Evolutionary conservation across 1,139 yeast species (phyloP).

Genomic region (Insectozyma bohioensis): DNA sequence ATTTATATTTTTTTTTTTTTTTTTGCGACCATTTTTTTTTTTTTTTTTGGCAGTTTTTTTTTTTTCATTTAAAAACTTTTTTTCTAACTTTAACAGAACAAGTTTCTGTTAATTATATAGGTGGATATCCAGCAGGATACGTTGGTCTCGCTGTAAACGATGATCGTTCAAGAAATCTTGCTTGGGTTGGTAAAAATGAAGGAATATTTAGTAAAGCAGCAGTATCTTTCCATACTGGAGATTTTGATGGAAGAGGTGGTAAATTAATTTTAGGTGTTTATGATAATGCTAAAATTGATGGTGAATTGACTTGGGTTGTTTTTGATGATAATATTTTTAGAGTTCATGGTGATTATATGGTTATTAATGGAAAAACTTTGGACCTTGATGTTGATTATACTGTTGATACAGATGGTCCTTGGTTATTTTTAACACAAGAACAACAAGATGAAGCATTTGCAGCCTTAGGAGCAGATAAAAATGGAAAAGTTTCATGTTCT

Average conservation of each 20-base stretch:
- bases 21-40: no score
- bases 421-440: neutral
- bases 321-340: slow-evolving; percentile 3
- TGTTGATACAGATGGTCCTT: slow-evolving; percentile 5
- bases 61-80: no score
- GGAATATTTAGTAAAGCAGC: slow-evolving; percentile 4
- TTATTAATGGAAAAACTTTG: slow-evolving; percentile 1
- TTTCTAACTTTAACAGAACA: no score
- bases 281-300: slow-evolving; percentile 8
- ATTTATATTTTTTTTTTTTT: no score
- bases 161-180: no score
- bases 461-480: neutral
- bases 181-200: slow-evolving; percentile 1
- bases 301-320: slow-evolving; percentile 5
- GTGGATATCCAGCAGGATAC: no score
- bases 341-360: neutral
- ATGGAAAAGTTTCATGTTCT: neutral
- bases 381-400: slow-evolving; percentile 1
- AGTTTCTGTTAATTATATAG: no score
- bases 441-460: neutral
- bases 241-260: no score
- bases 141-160: no score
- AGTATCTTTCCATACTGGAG: neutral
- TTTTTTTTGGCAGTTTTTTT: no score
- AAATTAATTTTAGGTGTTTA: slow-evolving; percentile 5